Evolutionary conservation across 257 asterid species (phyloP).

Genomic region (Primulina eburnea): DNA sequence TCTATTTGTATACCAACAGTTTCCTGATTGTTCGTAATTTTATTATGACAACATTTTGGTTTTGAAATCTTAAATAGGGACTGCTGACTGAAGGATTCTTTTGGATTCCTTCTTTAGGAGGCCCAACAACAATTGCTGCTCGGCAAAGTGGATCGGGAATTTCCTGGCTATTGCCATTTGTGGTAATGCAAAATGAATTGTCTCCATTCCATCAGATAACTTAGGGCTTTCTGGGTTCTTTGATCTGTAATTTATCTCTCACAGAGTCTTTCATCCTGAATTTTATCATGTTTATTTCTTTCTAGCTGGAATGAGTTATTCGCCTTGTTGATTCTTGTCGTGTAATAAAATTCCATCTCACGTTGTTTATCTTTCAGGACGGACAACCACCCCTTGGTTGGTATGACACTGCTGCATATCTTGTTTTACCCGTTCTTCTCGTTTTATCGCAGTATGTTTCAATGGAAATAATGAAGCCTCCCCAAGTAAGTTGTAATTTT

Average conservation of each 20-base stretch:
- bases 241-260: constrained; percentile 15
- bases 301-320: constrained; percentile 7
- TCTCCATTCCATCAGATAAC: constrained; percentile 8
- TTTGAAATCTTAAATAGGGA: constrained; percentile 53
- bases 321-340: neutral
- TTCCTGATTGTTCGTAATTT: constrained; percentile 15
- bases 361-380: constrained; percentile 56
- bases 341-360: constrained; percentile 18
- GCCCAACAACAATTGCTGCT: constrained; percentile 98
- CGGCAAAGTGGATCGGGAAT: constrained; percentile 97
- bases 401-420: constrained; percentile 94
- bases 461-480: constrained; percentile 99
- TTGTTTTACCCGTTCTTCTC: constrained; percentile 85
- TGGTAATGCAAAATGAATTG: constrained; percentile 50
- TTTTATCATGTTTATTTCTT: constrained; percentile 9
- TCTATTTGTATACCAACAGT: constrained; percentile 11
- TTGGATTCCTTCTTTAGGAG: constrained; percentile 99
- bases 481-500: constrained; percentile 61
- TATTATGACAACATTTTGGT: constrained; percentile 5
- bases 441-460: constrained; percentile 85
- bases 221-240: constrained; percentile 14
- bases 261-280: neutral
- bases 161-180: constrained; percentile 96
- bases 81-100: constrained; percentile 97
- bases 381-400: constrained; percentile 99